Evolutionary conservation across 164 flowering plant genomes (phyloP), one percentile per base, ranked within the genome.

Genomic region (Taxillus chinensis): DNA sequence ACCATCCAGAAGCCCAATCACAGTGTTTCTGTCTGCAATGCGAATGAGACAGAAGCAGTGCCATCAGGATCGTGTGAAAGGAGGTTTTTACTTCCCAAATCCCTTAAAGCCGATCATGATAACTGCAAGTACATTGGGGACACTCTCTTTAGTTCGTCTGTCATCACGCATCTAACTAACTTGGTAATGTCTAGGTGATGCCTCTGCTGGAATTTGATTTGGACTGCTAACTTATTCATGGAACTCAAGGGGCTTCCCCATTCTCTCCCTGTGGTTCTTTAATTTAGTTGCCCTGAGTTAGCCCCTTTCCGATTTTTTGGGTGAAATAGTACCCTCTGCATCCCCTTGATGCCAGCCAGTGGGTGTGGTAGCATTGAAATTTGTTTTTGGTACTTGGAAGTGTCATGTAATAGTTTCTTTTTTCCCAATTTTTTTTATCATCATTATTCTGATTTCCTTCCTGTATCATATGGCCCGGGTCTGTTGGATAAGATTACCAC

Each of bases 121-220:
- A 84, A 83, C 67, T 89, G 95, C 85, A 89, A 87, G 55, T 83
- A 68, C 62, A 49, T 64, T 7, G 73, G 80, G 5, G 85, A 80
- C 61, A 68, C 83, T 62, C 69, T 71, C 4, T 80, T 84, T 46
- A 70, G 66, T 61, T 71, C 88, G n/a, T 74, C 82, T 7, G 78
- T 69, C 16, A 76, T 77, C 57, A 78, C 84, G 9, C 72, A 78
- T 41, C 65, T 85, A 64, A 61, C 91, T 39, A 85, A 71, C 82
- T 71, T 89, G 80, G 95, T 92, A 11, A 77, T 92, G 95, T 84
- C 92, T 37, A 77, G 82, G 71, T 87, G 80, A 87, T 40, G 14
- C 39, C 62, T 43, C 27, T 27, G 27, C 27, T 27, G 27, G 27
- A 27, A 27, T 27, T 27, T 27, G 27, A 27, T 27, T 27, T 27